Conservation (phyloP, 208 protist species). For the Eutreptiella sp. region DNA sequence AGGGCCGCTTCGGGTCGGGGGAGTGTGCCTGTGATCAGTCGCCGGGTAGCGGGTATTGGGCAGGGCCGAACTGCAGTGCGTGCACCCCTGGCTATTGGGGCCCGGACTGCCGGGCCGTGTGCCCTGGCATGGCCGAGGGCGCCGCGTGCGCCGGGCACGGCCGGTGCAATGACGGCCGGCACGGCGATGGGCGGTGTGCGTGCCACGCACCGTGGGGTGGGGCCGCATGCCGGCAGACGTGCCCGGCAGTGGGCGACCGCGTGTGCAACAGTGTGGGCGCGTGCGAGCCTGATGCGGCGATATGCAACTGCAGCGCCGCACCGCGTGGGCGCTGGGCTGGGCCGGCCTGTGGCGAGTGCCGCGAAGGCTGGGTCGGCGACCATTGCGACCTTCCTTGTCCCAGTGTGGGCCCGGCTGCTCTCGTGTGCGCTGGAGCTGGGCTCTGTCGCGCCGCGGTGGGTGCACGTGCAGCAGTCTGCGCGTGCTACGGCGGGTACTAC, state of each 20-base stretch:
- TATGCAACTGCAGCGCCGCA: conserved; percentile 22
- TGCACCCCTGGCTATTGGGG: neutral
- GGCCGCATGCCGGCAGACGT: neutral
- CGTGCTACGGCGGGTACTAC: conserved; percentile 11
- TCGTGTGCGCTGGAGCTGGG: no score
- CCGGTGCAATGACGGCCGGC: neutral
- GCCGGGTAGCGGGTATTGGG: neutral
- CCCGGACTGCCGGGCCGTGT: neutral
- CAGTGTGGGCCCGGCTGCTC: no score
- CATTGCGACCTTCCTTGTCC: no score
- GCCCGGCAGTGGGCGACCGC: neutral
- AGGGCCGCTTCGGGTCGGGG: conserved; percentile 8
- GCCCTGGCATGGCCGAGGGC: neutral
- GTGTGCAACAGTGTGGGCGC: conserved; percentile 1
- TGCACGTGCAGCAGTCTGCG: neutral
- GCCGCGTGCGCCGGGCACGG: conserved; percentile 1
- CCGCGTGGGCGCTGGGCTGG: conserved; percentile 9
- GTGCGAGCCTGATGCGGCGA: neutral
- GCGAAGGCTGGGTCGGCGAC: no score
- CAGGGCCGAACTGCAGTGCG: neutral
- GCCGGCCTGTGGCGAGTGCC: conserved; percentile 18
- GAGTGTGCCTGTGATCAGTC: neutral
- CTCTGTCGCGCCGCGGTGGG: no score
- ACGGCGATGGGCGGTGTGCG: neutral
- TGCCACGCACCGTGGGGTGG: conserved; percentile 17